phyloP scores from a whole-genome alignment of 805 yeast genomes.

The Saccharomycopsis fermentans region DNA sequence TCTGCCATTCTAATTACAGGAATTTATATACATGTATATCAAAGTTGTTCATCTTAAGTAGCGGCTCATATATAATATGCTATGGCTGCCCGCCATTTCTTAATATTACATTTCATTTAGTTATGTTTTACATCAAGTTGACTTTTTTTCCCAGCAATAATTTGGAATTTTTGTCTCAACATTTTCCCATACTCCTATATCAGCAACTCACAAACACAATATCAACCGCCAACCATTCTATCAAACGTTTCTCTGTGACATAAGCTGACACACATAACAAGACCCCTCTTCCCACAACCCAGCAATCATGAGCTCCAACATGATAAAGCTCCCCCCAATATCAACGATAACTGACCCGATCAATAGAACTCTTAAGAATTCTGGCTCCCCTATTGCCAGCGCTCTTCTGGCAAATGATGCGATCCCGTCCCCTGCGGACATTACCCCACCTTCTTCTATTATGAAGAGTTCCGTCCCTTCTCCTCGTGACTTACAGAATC shows the following conservation, averaged over 20 bases:
- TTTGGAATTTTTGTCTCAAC: too few relatives aligned
- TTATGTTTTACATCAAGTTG: background rate
- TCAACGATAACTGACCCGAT: conserved; percentile 9
- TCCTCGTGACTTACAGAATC: background rate
- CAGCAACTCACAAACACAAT: too few relatives aligned
- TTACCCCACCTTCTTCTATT: background rate
- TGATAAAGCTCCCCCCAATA: conserved; percentile 15
- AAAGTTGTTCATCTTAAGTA: too few relatives aligned
- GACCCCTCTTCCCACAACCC: background rate
- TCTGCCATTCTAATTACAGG: background rate
- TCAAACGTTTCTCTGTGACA: background rate
- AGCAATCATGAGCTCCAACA: background rate
- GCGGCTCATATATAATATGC: background rate
- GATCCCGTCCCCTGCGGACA: background rate
- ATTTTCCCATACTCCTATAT: too few relatives aligned
- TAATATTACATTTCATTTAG: conserved; percentile 1
- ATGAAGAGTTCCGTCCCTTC: background rate
- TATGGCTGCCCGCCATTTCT: background rate
- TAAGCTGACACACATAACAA: background rate
- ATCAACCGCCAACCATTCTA: background rate
- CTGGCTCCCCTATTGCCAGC: background rate
- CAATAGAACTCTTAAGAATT: conserved; percentile 1
- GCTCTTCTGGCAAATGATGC: background rate
- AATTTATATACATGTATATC: background rate
- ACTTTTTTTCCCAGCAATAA: too few relatives aligned